Conservation (phyloP, 805 yeast species). For the Starmera quercuum region DNA sequence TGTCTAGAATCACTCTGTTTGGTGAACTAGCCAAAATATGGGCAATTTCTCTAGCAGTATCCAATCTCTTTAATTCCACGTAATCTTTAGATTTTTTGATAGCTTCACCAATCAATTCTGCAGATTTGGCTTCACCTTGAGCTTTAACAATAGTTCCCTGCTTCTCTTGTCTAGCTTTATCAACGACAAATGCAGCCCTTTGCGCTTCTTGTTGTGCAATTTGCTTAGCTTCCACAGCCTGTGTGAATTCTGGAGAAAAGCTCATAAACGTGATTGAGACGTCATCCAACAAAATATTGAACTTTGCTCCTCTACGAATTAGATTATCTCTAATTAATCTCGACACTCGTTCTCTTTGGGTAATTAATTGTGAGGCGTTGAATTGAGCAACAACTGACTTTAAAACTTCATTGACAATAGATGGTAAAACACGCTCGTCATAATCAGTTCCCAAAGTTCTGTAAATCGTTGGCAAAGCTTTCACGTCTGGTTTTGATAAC, state of each 20-base stretch:
- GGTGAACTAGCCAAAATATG: conserved; percentile 78
- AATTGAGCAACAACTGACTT: conserved; percentile 97
- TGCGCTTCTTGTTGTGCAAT: conserved; percentile 99
- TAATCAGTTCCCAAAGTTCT: conserved; percentile 92
- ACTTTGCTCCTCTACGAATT: conserved; percentile 83
- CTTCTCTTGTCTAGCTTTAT: conserved; percentile 95
- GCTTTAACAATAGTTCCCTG: conserved; percentile 96
- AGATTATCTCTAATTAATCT: conserved; percentile 85
- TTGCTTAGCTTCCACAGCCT: conserved; percentile 97
- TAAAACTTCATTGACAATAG: conserved; percentile 96
- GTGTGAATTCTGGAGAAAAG: conserved; percentile 94
- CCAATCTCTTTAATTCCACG: conserved; percentile 93
- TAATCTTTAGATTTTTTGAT: conserved; percentile 94
- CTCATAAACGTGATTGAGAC: conserved; percentile 96
- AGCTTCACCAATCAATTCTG: conserved; percentile 98
- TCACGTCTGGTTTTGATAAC: conserved; percentile 77
- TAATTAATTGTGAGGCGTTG: conserved; percentile 95
- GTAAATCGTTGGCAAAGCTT: conserved; percentile 73
- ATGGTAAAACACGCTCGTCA: conserved; percentile 94
- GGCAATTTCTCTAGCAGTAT: conserved; percentile 96
- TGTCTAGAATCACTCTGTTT: conserved; percentile 85
- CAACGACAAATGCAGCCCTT: conserved; percentile 95
- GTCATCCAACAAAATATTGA: conserved; percentile 85
- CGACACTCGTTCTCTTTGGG: conserved; percentile 97
- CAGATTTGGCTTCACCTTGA: conserved; percentile 97